phyloP scores from a whole-genome alignment of 2,329 filamentous ascomycete genomes.

The Myriosclerotinia curreyana region DNA sequence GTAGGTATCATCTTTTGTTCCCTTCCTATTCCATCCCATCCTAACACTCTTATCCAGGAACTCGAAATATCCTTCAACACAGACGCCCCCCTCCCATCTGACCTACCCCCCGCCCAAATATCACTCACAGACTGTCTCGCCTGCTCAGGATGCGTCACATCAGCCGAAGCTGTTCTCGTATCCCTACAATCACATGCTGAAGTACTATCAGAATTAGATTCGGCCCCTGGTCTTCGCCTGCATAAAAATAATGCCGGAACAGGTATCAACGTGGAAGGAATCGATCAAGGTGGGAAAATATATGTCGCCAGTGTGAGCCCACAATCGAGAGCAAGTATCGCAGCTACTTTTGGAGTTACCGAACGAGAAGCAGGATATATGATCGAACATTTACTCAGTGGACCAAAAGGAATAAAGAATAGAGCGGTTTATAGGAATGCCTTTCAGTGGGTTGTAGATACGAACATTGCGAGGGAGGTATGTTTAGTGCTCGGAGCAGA shows the following conservation, averaged over 20 bases:
- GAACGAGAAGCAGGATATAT: slow-evolving; percentile 74
- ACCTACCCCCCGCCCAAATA: slow-evolving; percentile 76
- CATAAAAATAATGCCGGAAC: slow-evolving; percentile 32
- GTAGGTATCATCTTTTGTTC: slow-evolving; percentile 38
- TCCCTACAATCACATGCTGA: slow-evolving; percentile 91
- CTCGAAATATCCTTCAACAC: slow-evolving; percentile 96
- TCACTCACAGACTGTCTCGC: slow-evolving; percentile 96
- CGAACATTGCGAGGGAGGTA: slow-evolving; percentile 76
- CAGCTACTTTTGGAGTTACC: slow-evolving; percentile 74
- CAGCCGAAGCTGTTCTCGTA: slow-evolving; percentile 94
- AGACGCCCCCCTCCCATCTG: slow-evolving; percentile 55
- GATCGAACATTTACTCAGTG: slow-evolving; percentile 75
- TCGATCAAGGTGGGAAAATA: slow-evolving; percentile 63
- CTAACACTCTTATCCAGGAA: slow-evolving; percentile 24
- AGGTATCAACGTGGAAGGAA: slow-evolving; percentile 47
- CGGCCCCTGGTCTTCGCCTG: slow-evolving; percentile 48
- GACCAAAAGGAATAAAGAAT: slow-evolving; percentile 63
- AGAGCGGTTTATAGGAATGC: slow-evolving; percentile 71
- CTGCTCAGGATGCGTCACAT: slow-evolving; percentile 96
- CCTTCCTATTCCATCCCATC: neutral
- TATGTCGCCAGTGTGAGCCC: slow-evolving; percentile 93
- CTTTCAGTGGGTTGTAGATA: slow-evolving; percentile 90
- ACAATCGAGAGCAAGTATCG: slow-evolving; percentile 83
- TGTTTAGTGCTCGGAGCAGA: slow-evolving; percentile 77
- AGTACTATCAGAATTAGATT: slow-evolving; percentile 78